Conservation (phyloP, 345 rosid species). For the Clausena lansium region DNA sequence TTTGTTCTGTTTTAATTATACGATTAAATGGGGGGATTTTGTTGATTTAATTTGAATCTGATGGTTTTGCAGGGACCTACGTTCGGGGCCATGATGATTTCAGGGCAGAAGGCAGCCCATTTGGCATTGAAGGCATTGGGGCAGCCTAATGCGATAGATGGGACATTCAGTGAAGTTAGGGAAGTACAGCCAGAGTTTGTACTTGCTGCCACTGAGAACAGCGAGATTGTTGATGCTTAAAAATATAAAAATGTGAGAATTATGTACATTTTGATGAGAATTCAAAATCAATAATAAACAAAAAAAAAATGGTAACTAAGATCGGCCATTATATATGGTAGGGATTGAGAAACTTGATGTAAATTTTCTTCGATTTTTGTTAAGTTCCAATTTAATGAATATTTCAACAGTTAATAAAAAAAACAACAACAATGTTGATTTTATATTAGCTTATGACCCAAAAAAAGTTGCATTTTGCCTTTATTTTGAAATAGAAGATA, state of each 20-base stretch:
- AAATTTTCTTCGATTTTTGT: neutral
- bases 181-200: conserved; percentile 35
- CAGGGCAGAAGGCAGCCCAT: conserved; percentile 65
- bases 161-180: conserved; percentile 13
- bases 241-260: neutral
- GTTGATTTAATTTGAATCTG: neutral
- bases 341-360: conserved; percentile 5
- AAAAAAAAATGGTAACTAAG: neutral
- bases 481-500: too few species aligned
- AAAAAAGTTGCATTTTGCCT: too few species aligned
- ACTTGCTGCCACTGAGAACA: conserved; percentile 34
- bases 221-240: conserved; percentile 36
- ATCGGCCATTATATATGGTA: neutral
- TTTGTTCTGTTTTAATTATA: neutral
- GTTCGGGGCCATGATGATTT: conserved; percentile 64
- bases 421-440: too few species aligned
- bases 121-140: conserved; percentile 50
- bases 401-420: too few species aligned
- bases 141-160: conserved; percentile 46
- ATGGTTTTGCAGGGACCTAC: conserved; percentile 49
- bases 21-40: neutral
- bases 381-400: neutral
- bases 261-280: neutral
- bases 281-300: neutral
- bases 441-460: too few species aligned